Conservation (phyloP, 345 rosid genomes). For the Aquilaria malaccensis region DNA sequence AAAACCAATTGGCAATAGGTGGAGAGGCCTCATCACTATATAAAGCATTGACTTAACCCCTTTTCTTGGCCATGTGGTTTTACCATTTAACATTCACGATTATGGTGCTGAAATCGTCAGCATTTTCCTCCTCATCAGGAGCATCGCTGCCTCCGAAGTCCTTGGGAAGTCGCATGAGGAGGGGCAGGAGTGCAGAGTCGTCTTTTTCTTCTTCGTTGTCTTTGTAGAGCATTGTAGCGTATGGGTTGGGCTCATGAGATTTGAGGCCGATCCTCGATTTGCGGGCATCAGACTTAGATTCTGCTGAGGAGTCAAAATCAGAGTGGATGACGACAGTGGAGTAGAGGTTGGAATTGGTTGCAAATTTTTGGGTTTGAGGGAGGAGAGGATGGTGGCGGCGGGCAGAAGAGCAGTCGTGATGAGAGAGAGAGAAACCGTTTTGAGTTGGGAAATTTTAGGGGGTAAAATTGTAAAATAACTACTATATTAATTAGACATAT, state of each 20-base stretch:
- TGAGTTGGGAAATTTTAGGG: no score
- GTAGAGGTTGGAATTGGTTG: conserved; percentile 41
- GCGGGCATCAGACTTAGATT: conserved; percentile 24
- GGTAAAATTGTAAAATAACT: no score
- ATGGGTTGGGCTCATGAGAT: conserved; percentile 20
- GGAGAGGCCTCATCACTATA: no score
- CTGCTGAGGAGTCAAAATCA: conserved; percentile 35
- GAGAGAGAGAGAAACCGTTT: no score
- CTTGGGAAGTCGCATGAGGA: conserved; percentile 80
- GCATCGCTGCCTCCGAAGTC: conserved; percentile 84
- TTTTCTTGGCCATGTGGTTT: no score
- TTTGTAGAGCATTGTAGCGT: conserved; percentile 49
- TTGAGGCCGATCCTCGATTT: conserved; percentile 18
- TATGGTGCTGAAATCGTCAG: conserved; percentile 72
- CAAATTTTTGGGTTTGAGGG: conserved; percentile 40
- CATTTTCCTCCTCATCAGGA: conserved; percentile 30
- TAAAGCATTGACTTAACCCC: no score
- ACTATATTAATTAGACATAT: no score
- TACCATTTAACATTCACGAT: no score
- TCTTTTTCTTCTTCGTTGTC: conserved; percentile 52
- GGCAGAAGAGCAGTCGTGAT: no score
- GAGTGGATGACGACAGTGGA: conserved; percentile 50
- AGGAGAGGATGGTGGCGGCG: conserved; percentile 17
- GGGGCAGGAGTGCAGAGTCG: conserved; percentile 72
- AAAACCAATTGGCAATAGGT: no score